Evolutionary conservation across 306 rosid species (phyloP).

Genomic region (Cyclanthera cordifolia): DNA sequence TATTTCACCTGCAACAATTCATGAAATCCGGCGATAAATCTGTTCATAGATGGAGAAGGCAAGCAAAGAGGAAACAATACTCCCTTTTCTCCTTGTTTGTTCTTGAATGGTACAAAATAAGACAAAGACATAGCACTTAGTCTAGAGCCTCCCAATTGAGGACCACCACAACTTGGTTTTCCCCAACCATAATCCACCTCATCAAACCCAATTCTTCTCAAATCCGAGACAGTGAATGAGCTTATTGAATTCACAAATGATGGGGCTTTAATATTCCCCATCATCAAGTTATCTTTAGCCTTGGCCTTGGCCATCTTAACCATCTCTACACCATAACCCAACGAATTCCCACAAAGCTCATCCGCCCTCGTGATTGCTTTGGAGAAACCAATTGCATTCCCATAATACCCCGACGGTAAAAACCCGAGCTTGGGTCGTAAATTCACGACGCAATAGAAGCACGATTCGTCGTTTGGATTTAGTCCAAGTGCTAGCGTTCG

Average conservation of each 20-base stretch:
- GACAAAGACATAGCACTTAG: constrained; percentile 16
- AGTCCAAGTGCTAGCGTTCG: constrained; percentile 17
- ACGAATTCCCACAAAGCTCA: constrained; percentile 25
- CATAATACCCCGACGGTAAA: constrained; percentile 44
- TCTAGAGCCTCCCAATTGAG: constrained; percentile 34
- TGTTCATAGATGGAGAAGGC: constrained; percentile 35
- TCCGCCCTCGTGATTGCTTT: constrained; percentile 34
- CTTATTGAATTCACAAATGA: constrained; percentile 28
- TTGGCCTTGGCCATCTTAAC: constrained; percentile 39
- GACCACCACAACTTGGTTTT: constrained; percentile 34
- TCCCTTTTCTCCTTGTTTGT: constrained; percentile 30
- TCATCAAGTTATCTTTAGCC: no score
- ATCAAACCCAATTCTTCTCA: constrained; percentile 35
- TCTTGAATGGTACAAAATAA: constrained; percentile 26
- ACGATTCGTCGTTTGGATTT: constrained; percentile 4
- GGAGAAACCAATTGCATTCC: constrained; percentile 35
- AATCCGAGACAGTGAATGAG: constrained; percentile 35
- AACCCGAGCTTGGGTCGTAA: constrained; percentile 24
- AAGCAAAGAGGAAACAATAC: constrained; percentile 38
- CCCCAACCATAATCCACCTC: constrained; percentile 63
- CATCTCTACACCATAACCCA: constrained; percentile 40
- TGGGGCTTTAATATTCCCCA: constrained; percentile 29
- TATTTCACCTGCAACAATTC: neutral
- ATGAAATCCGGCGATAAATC: constrained; percentile 26
- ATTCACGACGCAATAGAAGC: constrained; percentile 4